Percentiles rank a stretch among this genome's conserved stretches.
Evolutionary conservation across 768 basidiomycete genomes (phyloP).

Genomic region (Tricholoma hemisulphureum): DNA sequence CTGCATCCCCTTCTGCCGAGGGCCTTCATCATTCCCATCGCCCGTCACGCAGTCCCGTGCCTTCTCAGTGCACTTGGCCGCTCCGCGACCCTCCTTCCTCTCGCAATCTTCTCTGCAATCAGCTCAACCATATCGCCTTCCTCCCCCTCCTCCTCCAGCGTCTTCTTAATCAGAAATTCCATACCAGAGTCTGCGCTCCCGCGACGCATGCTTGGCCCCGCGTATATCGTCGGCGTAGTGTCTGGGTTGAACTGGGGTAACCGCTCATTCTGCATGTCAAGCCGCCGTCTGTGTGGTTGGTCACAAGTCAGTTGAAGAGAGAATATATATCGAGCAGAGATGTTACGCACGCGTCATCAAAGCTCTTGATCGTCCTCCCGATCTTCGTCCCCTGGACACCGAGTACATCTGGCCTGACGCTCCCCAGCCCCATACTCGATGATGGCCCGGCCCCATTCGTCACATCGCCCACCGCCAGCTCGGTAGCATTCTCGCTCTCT

Average conservation of each 20-base stretch:
- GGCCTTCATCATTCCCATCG: neutral
- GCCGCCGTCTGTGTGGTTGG: slow-evolving; percentile 51
- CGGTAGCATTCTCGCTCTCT: slow-evolving; percentile 76
- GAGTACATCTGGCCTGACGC: slow-evolving; percentile 44
- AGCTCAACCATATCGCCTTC: slow-evolving; percentile 54
- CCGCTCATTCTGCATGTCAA: slow-evolving; percentile 74
- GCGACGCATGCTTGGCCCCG: slow-evolving; percentile 63
- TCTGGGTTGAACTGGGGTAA: slow-evolving; percentile 54
- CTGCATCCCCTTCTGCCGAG: too few relatives aligned
- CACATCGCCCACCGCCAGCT: slow-evolving; percentile 46
- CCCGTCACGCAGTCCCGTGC: slow-evolving; percentile 52
- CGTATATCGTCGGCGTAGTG: slow-evolving; percentile 44
- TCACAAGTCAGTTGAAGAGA: slow-evolving; percentile 1
- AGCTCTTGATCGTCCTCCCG: slow-evolving; percentile 61
- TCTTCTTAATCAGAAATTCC: slow-evolving; percentile 64
- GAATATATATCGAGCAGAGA: slow-evolving; percentile 2
- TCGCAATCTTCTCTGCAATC: slow-evolving; percentile 62
- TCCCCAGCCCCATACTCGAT: slow-evolving; percentile 16
- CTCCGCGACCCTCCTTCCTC: slow-evolving; percentile 43
- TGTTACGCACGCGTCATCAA: slow-evolving; percentile 70
- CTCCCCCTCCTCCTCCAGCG: slow-evolving; percentile 57
- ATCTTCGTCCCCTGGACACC: slow-evolving; percentile 61
- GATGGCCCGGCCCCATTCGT: slow-evolving; percentile 24
- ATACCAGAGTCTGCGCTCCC: slow-evolving; percentile 45
- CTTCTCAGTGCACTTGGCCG: slow-evolving; percentile 59